Evolutionary conservation across 257 asterid species (phyloP).

Genomic region (Marsdenia floribunda): DNA sequence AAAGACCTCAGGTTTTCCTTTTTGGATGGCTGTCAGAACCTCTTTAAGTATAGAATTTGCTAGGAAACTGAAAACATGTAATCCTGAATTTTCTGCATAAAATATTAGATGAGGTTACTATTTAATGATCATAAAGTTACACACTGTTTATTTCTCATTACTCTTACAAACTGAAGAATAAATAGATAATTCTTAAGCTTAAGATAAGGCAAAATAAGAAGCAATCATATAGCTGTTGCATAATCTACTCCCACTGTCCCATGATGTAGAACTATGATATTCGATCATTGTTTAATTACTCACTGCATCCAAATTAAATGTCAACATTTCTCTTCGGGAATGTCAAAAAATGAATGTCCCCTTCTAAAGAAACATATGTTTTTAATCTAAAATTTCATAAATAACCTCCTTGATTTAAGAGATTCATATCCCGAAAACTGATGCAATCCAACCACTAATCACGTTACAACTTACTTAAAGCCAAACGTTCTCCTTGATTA

Average conservation of each 20-base stretch:
- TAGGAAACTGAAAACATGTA: slow-evolving; percentile 90
- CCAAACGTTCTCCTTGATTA: slow-evolving; percentile 11
- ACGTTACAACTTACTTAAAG: background rate
- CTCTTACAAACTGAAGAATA: background rate
- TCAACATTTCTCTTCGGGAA: background rate
- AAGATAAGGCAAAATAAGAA: background rate
- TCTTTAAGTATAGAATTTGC: slow-evolving; percentile 93
- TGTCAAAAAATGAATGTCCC: background rate
- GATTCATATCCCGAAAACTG: no score
- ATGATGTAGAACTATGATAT: background rate
- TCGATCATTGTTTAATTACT: background rate
- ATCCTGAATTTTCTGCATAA: slow-evolving; percentile 86
- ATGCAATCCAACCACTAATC: background rate
- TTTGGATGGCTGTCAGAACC: slow-evolving; percentile 75
- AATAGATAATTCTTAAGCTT: background rate
- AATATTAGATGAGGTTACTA: slow-evolving; percentile 14
- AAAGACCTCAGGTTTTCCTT: slow-evolving; percentile 87
- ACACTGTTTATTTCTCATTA: background rate
- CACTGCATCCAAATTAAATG: background rate
- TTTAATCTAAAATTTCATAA: background rate
- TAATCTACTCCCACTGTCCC: background rate
- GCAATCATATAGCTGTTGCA: background rate
- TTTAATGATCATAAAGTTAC: slow-evolving; percentile 11
- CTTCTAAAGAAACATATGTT: background rate
- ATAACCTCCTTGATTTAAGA: background rate